Base-by-base conservation (phyloP, 257 asterid species). In the Forsythia suspensa region DNA sequence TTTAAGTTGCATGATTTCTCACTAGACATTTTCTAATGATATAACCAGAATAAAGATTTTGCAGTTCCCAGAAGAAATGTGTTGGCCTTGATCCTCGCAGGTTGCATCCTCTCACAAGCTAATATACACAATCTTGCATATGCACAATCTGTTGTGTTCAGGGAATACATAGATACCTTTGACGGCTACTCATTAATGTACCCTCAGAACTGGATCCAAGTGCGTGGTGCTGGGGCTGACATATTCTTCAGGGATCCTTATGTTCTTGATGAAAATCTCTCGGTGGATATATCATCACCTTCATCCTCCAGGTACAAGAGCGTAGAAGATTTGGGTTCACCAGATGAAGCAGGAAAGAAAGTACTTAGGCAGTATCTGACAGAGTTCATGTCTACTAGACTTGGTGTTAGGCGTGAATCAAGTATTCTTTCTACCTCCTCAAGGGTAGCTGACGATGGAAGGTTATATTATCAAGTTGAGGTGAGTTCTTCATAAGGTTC, bases 311-410 rank as follows among this genome's bases (percentile, higher is more conserved):
- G 6, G 0, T 95, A 91, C 88, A 87, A 90, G 83, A 92, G 97
- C 4, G 97, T 93, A 5, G 85, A 89, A 85, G 99, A 93, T 88
- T 87, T 95, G 80, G 97, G 99, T 36, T 81, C 98, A 6, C 99
- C 99, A 4, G 84, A 89, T 80, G 95, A 95, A 78, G 98, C 99
- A 0, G 98, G 95, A 78, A 81, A 89, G 88, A 90, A 89, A 67
- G 92, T 90, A 3, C 81, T 91, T 69, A 81, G 85, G 84, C 98
- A 96, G 78, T 96, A 92, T 82, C 71, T 96, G 86, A 96, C 97
- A 2, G 99, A 96, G 90, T 96, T 93, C 72, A 96, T 96, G 98
- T 96, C 99, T 38, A 96, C 99, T 21, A 88, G 99, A 84, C 99
- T 96, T 61, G 99, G 98, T 9, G 98, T 96, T 29, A 87, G 89